Base-by-base conservation (phyloP, 768 basidiomycete species). In the Podaxis rugospora region DNA sequence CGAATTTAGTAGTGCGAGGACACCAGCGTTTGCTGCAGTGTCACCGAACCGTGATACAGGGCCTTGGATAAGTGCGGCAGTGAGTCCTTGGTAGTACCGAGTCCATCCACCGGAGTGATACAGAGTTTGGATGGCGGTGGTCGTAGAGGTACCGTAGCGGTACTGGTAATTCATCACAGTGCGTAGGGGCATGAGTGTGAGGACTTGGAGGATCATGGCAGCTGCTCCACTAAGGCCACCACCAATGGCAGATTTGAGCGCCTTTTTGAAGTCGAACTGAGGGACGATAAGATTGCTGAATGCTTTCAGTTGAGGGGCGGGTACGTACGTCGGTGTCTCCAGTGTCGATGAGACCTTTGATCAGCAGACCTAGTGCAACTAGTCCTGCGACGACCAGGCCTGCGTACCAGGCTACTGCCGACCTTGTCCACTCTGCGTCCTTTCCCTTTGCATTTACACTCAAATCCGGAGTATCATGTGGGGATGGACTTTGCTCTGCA, bases 131-230 rank as follows among this genome's bases (percentile, higher is more conserved):
- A 80, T 83, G 11, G 91, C 88, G 40, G 80, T 74, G 0, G 84
- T 85, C 5, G 86, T 86, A 1, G 85, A 82, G 1, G 88, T 89
- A n/a, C 95, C 95, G 69, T 86, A 95, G 56, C 89, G 85, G 71
- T 95, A 94, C 75, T 95, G 93, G 70, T 92, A 97, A 78, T 98
- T 98, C 96, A 98, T 98, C 58, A 95, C 82, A 2, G 95, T 97
- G n/a, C 93, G 84, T n/a, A 96, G 73, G 4, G 93, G 94, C 89
- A 97, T 97, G 61, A 96, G 81, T 0, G 87, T 85, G 54, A 97
- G 71, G 16, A 98, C 96, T 70, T 98, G 96, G 4, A 98, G 77
- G 3, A 98, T 83, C 96, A 98, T 98, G 0, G 95, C 95, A 64
- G 90, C 89, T 14, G 93, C 92, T 51, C 95, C 95, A 65, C 90